phyloP scores from a whole-genome alignment of 1,139 yeast species.

The Protomyces inouyei region DNA sequence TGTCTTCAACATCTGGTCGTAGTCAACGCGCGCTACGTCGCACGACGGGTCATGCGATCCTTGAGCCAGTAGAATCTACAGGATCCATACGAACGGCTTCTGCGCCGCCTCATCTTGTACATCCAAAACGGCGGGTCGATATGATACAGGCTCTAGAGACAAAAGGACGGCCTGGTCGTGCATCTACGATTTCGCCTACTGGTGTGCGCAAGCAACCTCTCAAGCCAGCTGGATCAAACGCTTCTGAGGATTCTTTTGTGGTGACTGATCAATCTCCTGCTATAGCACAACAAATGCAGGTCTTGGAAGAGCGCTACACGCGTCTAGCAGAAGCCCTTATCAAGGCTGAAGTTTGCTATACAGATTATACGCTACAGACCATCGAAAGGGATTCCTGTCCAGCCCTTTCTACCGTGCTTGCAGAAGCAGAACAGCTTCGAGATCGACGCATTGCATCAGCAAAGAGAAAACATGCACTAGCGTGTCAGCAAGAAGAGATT shows the following conservation, averaged over 20 bases:
- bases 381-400: conserved; percentile 1
- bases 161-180: not conserved
- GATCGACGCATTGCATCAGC: not conserved
- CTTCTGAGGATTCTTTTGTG: not conserved
- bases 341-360: not conserved
- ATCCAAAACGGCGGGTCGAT: not conserved
- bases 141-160: not conserved
- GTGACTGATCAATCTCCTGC: not conserved
- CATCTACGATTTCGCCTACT: not conserved
- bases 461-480: not conserved
- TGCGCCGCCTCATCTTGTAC: not conserved
- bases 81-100: not conserved
- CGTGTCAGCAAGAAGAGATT: conserved; percentile 4
- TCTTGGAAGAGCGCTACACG: conserved; percentile 8
- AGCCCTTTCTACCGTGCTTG: not conserved
- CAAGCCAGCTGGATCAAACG: not conserved
- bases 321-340: conserved; percentile 1
- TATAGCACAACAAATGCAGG: not conserved
- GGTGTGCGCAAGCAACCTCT: not conserved
- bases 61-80: not conserved
- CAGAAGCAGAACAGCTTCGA: not conserved
- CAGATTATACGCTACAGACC: not conserved
- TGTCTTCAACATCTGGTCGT: not conserved
- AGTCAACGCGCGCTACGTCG: not conserved
- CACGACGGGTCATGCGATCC: not conserved